A percentile compares a stretch with the other conserved stretches of the same genome.
phyloP scores from a whole-genome alignment of 1,284 basidiomycete genomes.

The Cryptococcus sp. region DNA sequence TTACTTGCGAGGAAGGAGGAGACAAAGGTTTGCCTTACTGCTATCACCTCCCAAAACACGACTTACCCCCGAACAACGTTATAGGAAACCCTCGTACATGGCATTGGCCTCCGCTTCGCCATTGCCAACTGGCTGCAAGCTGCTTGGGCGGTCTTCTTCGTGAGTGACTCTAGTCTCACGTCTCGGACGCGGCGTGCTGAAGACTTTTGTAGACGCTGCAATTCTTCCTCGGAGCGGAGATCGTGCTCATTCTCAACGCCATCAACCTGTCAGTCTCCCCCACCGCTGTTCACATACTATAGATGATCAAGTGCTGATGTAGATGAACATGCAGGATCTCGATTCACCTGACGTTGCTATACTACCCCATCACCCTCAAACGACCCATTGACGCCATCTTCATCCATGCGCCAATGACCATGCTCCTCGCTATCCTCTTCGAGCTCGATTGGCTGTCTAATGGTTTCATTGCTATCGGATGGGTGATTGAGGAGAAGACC shows the following conservation, averaged over 20 bases:
- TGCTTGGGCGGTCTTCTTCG: slow-evolving; percentile 78
- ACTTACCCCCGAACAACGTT: background rate
- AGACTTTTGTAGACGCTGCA: slow-evolving; percentile 42
- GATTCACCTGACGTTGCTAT: slow-evolving; percentile 48
- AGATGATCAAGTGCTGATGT: background rate
- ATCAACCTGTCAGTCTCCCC: slow-evolving; percentile 44
- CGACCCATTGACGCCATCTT: slow-evolving; percentile 57
- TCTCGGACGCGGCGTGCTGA: background rate
- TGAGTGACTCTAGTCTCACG: slow-evolving; percentile 46
- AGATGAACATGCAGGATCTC: slow-evolving; percentile 32
- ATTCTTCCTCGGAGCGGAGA: slow-evolving; percentile 48
- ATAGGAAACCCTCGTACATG: slow-evolving; percentile 68
- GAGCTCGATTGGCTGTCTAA: slow-evolving; percentile 56
- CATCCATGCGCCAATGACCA: slow-evolving; percentile 57
- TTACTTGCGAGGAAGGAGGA: slow-evolving; percentile 69
- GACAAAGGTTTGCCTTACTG: slow-evolving; percentile 65
- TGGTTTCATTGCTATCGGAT: slow-evolving; percentile 56
- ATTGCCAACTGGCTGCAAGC: slow-evolving; percentile 80
- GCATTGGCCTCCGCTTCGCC: slow-evolving; percentile 74
- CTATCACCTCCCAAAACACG: background rate
- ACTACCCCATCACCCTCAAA: slow-evolving; percentile 44
- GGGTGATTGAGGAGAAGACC: slow-evolving; percentile 46
- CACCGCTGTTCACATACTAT: no score
- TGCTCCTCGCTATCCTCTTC: slow-evolving; percentile 56
- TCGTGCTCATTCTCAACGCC: slow-evolving; percentile 47